phyloP scores from a whole-genome alignment of 768 basidiomycete species.

The Clitopilus hobsonii region DNA sequence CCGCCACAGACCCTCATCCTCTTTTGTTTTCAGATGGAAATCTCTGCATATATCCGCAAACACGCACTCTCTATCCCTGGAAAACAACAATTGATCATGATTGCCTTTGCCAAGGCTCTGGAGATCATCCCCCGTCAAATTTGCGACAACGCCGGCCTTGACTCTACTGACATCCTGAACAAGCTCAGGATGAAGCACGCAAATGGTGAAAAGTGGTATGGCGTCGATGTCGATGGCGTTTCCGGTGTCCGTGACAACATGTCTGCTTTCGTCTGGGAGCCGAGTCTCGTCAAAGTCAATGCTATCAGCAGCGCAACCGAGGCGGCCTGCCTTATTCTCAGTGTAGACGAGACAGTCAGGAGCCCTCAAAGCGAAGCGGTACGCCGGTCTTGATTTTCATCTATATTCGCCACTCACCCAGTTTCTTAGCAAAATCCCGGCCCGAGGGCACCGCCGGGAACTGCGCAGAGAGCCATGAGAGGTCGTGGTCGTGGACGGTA shows the following conservation, averaged over 20 bases:
- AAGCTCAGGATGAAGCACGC: conserved; percentile 97
- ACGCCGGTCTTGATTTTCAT: conserved; percentile 23
- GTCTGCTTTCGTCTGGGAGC: conserved; percentile 99
- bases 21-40: conserved; percentile 72
- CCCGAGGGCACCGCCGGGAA: conserved; percentile 90
- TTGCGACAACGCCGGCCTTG: conserved; percentile 96
- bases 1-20: neutral
- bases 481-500: conserved; percentile 86
- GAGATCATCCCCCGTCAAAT: conserved; percentile 98
- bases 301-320: conserved; percentile 94
- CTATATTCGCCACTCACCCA: conserved; percentile 11
- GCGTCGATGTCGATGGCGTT: conserved; percentile 88
- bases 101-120: conserved; percentile 94
- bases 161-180: conserved; percentile 96
- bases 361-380: conserved; percentile 94
- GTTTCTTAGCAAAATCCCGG: conserved; percentile 63
- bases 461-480: conserved; percentile 79
- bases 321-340: conserved; percentile 92
- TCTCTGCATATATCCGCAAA: conserved; percentile 91
- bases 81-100: conserved; percentile 90
- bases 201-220: conserved; percentile 82
- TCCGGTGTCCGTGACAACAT: conserved; percentile 93
- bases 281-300: conserved; percentile 90
- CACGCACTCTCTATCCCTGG: conserved; percentile 91
- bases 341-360: conserved; percentile 95